Evolutionary conservation across 371 early-diverging fungal genomes (phyloP), one percentile per base, ranked within the genome.

Genomic region (Mucor racemosus): DNA sequence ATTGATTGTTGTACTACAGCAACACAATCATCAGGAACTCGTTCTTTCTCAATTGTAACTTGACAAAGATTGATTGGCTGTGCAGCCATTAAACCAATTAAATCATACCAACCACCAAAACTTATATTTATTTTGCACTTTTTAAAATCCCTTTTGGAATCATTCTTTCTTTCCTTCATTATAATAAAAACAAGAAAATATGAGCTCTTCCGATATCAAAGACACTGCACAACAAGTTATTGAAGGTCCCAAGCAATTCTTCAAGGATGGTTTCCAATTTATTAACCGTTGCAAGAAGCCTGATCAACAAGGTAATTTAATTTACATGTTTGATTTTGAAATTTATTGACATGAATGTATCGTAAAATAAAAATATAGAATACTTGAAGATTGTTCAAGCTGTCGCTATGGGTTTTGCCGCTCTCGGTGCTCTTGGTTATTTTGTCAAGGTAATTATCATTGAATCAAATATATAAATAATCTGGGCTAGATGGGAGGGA

Each of bases 401-500:
- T 35, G 96, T 99, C 39, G 93, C 92, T 53, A 92, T 97, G 84
- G 99, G 99, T 13, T 99, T 99, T 78, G 83, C 97, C 71, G 91
- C 97, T 69, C 97, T 99, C 91, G 99, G 99, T 73, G 96, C 95
- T 80, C 92, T 98, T 73, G 98, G 98, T 48, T 99, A 94, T 78
- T 92, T 98, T 79, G 97, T 98, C 80, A 99, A 99, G 89, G 86
- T 85, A 76, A 64, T 62, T 42, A 36, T 39, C 9, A 15, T 19
- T 19, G 1, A 14, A 41, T n/a, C 6, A 42, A n/a, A 13, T 13
- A 26, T 26, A 26, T 26, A 26, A 26, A 26, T 26, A 26, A 26
- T 26, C 1, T 48, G 46, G 34, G 14, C 7, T n/a, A 42, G 42
- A 15, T 42, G 42, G 15, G 42, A 5, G 14, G 6, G 6, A 6